Evolutionary conservation across 1,139 yeast species (phyloP).

Genomic region (Blastobotrys apis): DNA sequence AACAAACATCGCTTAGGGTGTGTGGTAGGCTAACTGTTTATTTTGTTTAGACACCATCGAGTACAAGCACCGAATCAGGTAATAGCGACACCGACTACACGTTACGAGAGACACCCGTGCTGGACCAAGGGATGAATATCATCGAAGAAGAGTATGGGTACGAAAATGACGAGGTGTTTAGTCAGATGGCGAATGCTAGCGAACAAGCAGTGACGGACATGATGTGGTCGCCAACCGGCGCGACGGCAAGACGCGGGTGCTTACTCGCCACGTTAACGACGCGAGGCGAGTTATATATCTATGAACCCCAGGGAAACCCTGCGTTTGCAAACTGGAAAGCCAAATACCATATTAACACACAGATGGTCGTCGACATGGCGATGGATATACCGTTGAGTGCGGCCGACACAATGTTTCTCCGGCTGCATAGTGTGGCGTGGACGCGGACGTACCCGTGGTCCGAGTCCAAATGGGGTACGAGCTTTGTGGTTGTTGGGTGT

Average conservation of each 20-base stretch:
- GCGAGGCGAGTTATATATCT: conserved; percentile 22
- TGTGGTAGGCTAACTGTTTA: no score
- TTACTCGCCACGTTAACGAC: conserved; percentile 21
- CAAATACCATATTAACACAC: conserved; percentile 14
- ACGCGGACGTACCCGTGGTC: conserved; percentile 13
- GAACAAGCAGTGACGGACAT: conserved; percentile 22
- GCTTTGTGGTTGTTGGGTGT: conserved; percentile 22
- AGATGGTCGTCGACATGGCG: conserved; percentile 10
- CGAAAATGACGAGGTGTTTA: conserved; percentile 18
- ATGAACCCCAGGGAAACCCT: conserved; percentile 21
- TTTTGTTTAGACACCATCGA: not conserved
- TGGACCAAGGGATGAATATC: conserved; percentile 2
- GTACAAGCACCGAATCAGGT: conserved; percentile 12
- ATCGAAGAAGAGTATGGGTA: not conserved
- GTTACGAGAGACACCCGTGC: conserved; percentile 4
- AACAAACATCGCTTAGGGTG: no score
- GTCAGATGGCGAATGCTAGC: conserved; percentile 19
- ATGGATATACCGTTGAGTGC: not conserved
- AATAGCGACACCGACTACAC: conserved; percentile 19
- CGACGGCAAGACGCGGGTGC: conserved; percentile 18
- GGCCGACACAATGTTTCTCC: not conserved
- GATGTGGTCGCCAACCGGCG: conserved; percentile 27
- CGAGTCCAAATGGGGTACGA: conserved; percentile 23
- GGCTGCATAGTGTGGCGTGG: conserved; percentile 20
- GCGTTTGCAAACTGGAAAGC: conserved; percentile 20